Evolutionary conservation across 2,329 filamentous ascomycete genomes (phyloP).

Genomic region (Colletotrichum sp.): DNA sequence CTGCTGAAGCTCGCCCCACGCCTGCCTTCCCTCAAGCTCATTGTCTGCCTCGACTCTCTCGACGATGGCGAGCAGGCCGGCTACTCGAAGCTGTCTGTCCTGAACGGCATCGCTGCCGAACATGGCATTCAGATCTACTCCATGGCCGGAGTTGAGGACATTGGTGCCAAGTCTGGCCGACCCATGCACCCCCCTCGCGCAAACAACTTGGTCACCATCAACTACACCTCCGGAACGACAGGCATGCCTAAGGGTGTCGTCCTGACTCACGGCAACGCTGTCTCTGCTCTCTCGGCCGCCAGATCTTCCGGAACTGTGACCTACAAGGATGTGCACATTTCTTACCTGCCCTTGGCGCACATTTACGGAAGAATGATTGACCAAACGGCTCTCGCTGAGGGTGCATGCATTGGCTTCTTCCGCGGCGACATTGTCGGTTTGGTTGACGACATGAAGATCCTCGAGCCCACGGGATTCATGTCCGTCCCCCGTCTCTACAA

Average conservation of each 20-base stretch:
- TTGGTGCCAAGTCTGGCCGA: slow-evolving; percentile 74
- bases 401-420: slow-evolving; percentile 86
- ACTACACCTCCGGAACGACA: slow-evolving; percentile 88
- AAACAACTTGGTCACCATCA: slow-evolving; percentile 85
- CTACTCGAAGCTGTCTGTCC: slow-evolving; percentile 78
- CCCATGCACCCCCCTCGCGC: slow-evolving; percentile 74
- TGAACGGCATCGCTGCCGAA: slow-evolving; percentile 76
- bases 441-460: slow-evolving; percentile 87
- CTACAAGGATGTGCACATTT: slow-evolving; percentile 69
- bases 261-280: slow-evolving; percentile 80
- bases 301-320: slow-evolving; percentile 58
- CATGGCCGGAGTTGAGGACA: slow-evolving; percentile 78
- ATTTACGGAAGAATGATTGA: slow-evolving; percentile 91
- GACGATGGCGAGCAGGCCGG: slow-evolving; percentile 79
- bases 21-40: slow-evolving; percentile 82
- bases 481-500: slow-evolving; percentile 94
- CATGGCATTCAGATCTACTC: slow-evolving; percentile 80
- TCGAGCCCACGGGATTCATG: slow-evolving; percentile 82
- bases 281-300: slow-evolving; percentile 71
- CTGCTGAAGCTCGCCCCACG: slow-evolving; percentile 81
- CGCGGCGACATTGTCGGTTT: slow-evolving; percentile 87
- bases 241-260: slow-evolving; percentile 84
- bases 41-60: slow-evolving; percentile 85
- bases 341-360: slow-evolving; percentile 92
- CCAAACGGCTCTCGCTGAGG: slow-evolving; percentile 73